Conservation (phyloP, 768 basidiomycete genomes). For the Inosperma sp. region DNA sequence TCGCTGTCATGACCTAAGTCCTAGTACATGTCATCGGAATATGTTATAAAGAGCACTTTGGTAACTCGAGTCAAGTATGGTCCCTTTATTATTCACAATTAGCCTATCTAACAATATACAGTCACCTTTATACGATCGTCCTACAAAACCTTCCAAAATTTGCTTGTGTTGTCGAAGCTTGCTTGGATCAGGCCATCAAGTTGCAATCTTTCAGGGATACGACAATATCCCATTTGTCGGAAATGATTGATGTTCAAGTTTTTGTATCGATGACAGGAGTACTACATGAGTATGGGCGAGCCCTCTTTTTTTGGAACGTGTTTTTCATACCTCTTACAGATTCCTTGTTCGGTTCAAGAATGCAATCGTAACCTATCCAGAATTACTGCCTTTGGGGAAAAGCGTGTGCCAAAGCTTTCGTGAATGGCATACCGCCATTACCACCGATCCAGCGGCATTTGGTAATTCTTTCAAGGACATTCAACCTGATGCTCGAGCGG, state of each 20-base stretch:
- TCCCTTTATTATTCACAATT: background rate
- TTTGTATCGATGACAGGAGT: background rate
- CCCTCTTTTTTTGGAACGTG: background rate
- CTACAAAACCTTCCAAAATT: constrained; percentile 44
- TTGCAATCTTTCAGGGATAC: constrained; percentile 34
- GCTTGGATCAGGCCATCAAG: constrained; percentile 36
- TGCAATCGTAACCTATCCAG: constrained; percentile 42
- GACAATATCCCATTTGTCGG: constrained; percentile 11
- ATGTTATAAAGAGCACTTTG: constrained; percentile 54
- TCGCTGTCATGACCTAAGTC: background rate
- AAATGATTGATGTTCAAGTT: background rate
- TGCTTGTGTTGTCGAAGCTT: constrained; percentile 35
- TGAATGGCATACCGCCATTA: constrained; percentile 43
- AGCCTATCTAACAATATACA: constrained; percentile 15
- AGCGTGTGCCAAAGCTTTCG: constrained; percentile 43
- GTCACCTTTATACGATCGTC: constrained; percentile 43
- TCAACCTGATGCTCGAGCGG: constrained; percentile 29
- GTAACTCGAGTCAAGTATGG: constrained; percentile 49
- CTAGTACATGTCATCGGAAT: constrained; percentile 57
- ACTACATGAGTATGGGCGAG: background rate
- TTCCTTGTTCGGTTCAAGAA: constrained; percentile 58
- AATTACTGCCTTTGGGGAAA: constrained; percentile 37
- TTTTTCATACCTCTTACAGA: constrained; percentile 28
- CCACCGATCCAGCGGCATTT: constrained; percentile 37
- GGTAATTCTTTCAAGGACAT: constrained; percentile 37